Percentiles rank a stretch among this genome's conserved stretches.
These are phyloP conservation scores for Asterella californica DNA, from an alignment of 225 moss, liverwort and hornwort species.

Conservation along the genomic window DNA sequence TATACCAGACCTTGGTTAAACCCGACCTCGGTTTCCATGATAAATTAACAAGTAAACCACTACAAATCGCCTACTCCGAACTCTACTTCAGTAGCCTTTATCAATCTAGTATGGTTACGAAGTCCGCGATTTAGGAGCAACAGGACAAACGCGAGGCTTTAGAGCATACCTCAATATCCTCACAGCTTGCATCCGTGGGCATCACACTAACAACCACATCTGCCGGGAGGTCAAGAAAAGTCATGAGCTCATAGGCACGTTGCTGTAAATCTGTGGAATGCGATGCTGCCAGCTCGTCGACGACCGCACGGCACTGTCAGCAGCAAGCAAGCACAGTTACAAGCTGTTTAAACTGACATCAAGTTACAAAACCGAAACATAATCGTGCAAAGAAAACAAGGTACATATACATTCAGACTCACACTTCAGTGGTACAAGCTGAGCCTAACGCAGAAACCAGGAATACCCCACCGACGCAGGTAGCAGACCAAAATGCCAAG, in stretches of 20 bases:
- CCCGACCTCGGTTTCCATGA: background rate
- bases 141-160: background rate
- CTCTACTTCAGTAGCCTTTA: background rate
- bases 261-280: conserved; percentile 98
- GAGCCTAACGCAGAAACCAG: no score
- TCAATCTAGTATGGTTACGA: background rate
- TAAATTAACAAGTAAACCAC: background rate
- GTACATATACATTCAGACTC: background rate
- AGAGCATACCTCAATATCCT: conserved; percentile 69
- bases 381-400: background rate
- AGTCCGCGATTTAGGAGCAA: no score
- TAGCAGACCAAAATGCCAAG: no score
- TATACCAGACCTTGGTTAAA: background rate
- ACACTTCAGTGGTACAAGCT: no score
- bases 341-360: background rate
- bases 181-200: conserved; percentile 84
- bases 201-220: conserved; percentile 61
- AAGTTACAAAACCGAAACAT: background rate
- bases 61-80: background rate
- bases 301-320: conserved; percentile 66
- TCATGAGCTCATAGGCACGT: conserved; percentile 92
- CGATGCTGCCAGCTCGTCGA: conserved; percentile 81
- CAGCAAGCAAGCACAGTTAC: background rate
- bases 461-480: no score
- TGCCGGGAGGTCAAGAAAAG: conserved; percentile 60